These are phyloP conservation scores for Pholiota adiposa DNA, from an alignment of 1,284 basidiomycete genomes.

Conservation along the genomic window DNA sequence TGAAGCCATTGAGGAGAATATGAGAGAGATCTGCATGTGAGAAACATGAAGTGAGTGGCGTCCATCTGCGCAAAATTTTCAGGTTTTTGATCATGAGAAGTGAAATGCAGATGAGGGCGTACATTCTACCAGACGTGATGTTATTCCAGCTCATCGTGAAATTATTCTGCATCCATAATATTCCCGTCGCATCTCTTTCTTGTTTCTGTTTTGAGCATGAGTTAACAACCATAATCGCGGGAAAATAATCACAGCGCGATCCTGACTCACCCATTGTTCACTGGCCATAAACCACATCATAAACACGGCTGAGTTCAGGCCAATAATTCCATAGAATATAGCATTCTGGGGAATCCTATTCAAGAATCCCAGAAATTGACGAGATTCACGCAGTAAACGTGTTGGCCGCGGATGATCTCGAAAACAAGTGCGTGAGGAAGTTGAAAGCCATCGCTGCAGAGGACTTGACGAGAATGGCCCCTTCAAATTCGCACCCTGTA, in stretches of 20 bases:
- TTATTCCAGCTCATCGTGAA: conserved; percentile 72
- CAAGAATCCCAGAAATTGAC: conserved; percentile 33
- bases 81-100: not conserved
- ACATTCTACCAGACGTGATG: conserved; percentile 73
- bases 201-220: conserved; percentile 29
- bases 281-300: conserved; percentile 43
- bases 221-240: not conserved
- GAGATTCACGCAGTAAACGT: conserved; percentile 8
- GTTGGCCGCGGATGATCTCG: conserved; percentile 21
- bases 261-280: conserved; percentile 36
- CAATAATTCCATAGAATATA: conserved; percentile 48
- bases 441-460: conserved; percentile 19
- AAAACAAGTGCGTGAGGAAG: conserved; percentile 21
- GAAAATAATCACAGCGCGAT: conserved; percentile 5
- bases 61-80: conserved; percentile 65
- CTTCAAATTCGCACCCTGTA: not conserved
- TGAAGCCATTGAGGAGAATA: conserved; percentile 79
- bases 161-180: conserved; percentile 68
- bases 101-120: conserved; percentile 27
- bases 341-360: conserved; percentile 41
- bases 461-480: not conserved
- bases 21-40: conserved; percentile 71
- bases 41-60: conserved; percentile 75
- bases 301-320: conserved; percentile 44
- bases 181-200: conserved; percentile 51